These are phyloP conservation scores for Austropuccinia psidii DNA, from an alignment of 1,284 basidiomycete species.

Conservation along the genomic window DNA sequence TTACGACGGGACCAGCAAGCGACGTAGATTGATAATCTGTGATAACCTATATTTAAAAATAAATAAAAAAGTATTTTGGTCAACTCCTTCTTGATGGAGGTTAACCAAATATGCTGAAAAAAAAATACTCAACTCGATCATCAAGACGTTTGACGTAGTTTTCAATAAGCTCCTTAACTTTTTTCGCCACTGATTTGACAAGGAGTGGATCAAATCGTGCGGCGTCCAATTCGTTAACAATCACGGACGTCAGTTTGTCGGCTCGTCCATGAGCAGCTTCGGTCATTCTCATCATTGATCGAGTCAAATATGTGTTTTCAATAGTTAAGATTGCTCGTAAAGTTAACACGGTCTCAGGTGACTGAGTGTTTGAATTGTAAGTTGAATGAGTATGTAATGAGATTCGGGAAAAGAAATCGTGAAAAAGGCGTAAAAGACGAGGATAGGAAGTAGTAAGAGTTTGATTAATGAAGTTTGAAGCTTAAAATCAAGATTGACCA, in stretches of 20 bases:
- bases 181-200: conserved; percentile 66
- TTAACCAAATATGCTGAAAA: background rate
- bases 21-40: conserved; percentile 69
- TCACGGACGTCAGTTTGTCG: conserved; percentile 60
- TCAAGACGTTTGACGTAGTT: conserved; percentile 60
- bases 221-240: conserved; percentile 83
- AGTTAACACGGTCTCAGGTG: conserved; percentile 76
- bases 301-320: conserved; percentile 73
- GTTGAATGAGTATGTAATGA: conserved; percentile 86
- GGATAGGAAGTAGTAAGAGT: conserved; percentile 78
- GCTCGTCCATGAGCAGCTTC: conserved; percentile 63
- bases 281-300: conserved; percentile 69
- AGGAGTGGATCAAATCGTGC: conserved; percentile 86
- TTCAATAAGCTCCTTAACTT: conserved; percentile 61
- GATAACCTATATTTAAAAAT: conserved; percentile 53
- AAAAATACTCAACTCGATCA: conserved; percentile 54
- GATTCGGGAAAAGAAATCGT: conserved; percentile 91
- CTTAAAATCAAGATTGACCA: conserved; percentile 49
- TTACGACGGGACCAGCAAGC: conserved; percentile 66
- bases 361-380: conserved; percentile 53
- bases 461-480: conserved; percentile 74
- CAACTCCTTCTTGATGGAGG: background rate
- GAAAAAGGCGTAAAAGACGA: conserved; percentile 74
- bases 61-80: background rate
- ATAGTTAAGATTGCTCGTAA: conserved; percentile 72